Evolutionary conservation across 164 flowering plant genomes (phyloP).

Genomic region (Umbellularia californica): DNA sequence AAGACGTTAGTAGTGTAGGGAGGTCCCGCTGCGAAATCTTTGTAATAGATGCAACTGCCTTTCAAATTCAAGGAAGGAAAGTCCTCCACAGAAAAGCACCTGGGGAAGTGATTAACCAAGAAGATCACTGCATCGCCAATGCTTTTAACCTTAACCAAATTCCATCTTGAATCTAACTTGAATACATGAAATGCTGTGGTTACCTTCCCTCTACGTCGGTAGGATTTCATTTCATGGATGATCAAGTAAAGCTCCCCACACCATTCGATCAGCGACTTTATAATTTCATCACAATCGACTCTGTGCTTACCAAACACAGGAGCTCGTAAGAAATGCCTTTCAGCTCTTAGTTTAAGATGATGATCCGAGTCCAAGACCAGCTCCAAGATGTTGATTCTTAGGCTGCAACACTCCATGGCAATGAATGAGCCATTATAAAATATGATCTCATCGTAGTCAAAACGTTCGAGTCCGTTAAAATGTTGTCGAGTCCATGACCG

Average conservation of each 20-base stretch:
- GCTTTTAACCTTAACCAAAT: not conserved
- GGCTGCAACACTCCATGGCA: no score
- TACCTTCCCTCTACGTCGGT: no score
- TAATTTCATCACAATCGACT: no score
- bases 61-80: not conserved
- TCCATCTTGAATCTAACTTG: not conserved
- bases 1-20: no score
- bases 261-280: not conserved
- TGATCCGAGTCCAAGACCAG: not conserved
- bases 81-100: not conserved
- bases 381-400: no score
- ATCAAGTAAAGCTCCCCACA: not conserved
- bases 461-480: not conserved
- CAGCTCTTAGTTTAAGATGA: not conserved
- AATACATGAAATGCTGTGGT: no score
- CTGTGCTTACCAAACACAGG: not conserved
- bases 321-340: no score
- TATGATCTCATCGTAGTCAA: no score
- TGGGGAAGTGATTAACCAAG: not conserved
- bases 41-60: not conserved
- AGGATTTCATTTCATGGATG: no score
- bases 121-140: not conserved
- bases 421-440: no score
- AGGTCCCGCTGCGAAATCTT: no score
- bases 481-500: not conserved